Conservation (phyloP, 345 rosid species). For the Gossypium herbaceum region DNA sequence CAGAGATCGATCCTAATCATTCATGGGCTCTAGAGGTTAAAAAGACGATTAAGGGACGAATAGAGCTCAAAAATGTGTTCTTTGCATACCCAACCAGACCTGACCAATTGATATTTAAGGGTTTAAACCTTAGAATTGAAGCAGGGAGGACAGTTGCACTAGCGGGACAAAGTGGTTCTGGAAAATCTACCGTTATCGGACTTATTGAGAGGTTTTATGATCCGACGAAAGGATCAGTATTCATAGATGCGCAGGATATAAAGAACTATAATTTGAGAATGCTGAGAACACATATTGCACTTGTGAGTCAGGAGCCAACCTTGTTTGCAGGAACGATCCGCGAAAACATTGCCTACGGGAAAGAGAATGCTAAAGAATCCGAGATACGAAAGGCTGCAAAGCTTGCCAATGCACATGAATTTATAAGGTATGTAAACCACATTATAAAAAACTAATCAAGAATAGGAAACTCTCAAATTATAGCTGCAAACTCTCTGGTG, state of each 20-base stretch:
- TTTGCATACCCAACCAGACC: conserved; percentile 64
- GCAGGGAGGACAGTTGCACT: conserved; percentile 54
- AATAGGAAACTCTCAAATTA: background rate
- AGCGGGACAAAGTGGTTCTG: conserved; percentile 64
- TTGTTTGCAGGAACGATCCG: conserved; percentile 59
- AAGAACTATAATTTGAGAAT: conserved; percentile 42
- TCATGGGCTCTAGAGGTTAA: conserved; percentile 27
- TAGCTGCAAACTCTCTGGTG: background rate
- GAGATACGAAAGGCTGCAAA: conserved; percentile 53
- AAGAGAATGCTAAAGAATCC: conserved; percentile 41
- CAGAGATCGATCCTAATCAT: conserved; percentile 49
- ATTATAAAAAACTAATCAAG: background rate
- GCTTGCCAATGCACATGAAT: conserved; percentile 63
- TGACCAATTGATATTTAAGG: conserved; percentile 49
- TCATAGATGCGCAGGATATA: conserved; percentile 47
- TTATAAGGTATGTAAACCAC: conserved; percentile 39
- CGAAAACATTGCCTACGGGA: conserved; percentile 57
- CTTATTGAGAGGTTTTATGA: conserved; percentile 65
- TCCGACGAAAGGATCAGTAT: conserved; percentile 43
- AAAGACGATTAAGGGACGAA: conserved; percentile 37
- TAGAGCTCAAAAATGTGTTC: conserved; percentile 53
- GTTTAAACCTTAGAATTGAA: conserved; percentile 51
- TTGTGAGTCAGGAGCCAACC: conserved; percentile 71
- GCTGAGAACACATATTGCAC: conserved; percentile 51
- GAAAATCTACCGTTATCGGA: conserved; percentile 59